These are phyloP conservation scores for Yarrowia sp. DNA, from an alignment of 805 yeast genomes.

Conservation along the genomic window DNA sequence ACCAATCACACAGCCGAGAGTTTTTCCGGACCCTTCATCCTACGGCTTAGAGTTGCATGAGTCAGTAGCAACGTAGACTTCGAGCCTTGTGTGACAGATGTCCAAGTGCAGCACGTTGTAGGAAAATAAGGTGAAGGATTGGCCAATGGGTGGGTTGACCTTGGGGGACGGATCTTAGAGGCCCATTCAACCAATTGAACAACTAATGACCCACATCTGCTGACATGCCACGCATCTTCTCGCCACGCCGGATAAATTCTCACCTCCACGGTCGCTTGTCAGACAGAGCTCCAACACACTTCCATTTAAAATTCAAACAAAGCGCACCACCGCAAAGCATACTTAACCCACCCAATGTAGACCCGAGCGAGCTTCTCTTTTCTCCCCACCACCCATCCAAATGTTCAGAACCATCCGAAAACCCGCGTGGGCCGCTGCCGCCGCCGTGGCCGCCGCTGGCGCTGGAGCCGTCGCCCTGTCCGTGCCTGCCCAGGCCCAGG, in stretches of 20 bases:
- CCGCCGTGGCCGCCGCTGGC: conserved; percentile 34
- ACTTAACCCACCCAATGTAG: conserved; percentile 32
- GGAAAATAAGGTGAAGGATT: conserved; percentile 22
- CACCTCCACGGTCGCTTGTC: background rate
- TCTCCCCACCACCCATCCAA: conserved; percentile 4
- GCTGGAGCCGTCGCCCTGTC: conserved; percentile 40
- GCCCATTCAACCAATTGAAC: background rate
- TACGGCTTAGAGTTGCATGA: conserved; percentile 29
- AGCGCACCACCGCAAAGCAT: conserved; percentile 38
- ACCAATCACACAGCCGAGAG: conserved; percentile 37
- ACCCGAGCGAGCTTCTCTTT: conserved; percentile 3
- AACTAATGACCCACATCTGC: too few relatives aligned
- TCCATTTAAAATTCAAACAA: conserved; percentile 26
- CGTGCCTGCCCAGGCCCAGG: conserved; percentile 38
- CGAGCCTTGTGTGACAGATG: background rate
- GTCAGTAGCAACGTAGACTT: conserved; percentile 37
- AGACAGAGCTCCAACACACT: conserved; percentile 6
- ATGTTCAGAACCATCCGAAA: conserved; percentile 37
- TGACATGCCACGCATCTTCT: too few relatives aligned
- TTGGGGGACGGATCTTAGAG: too few relatives aligned
- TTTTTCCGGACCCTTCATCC: conserved; percentile 36
- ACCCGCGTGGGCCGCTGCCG: conserved; percentile 38
- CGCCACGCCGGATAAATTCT: background rate
- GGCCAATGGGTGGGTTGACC: background rate
- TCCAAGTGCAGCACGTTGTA: conserved; percentile 23